These are phyloP conservation scores for Penicillium freii DNA, from an alignment of 2,329 filamentous ascomycete species.

Conservation along the genomic window DNA sequence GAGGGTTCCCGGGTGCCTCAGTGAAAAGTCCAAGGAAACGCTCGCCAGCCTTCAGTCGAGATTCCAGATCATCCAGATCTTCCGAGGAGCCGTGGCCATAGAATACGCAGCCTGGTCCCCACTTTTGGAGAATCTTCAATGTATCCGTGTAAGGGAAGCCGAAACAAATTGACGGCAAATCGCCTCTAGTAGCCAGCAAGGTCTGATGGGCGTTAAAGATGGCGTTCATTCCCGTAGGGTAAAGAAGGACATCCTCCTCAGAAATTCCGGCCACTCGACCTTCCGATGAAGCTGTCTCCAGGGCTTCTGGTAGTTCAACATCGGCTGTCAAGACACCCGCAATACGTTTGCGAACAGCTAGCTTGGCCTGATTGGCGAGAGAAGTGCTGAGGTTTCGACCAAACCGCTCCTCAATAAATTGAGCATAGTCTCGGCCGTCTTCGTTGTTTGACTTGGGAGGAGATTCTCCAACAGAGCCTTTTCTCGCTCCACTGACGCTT, in stretches of 20 bases:
- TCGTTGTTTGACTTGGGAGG: slow-evolving; percentile 24
- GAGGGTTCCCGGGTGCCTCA: slow-evolving; percentile 91
- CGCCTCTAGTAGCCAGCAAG: slow-evolving; percentile 63
- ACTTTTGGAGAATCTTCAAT: slow-evolving; percentile 91
- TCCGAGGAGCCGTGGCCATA: slow-evolving; percentile 75
- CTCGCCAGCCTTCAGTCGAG: slow-evolving; percentile 67
- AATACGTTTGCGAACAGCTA: slow-evolving; percentile 82
- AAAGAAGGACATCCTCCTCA: slow-evolving; percentile 86
- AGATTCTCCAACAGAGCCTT: slow-evolving; percentile 51
- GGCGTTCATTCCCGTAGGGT: slow-evolving; percentile 88
- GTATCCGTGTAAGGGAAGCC: slow-evolving; percentile 99
- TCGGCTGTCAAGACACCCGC: slow-evolving; percentile 78
- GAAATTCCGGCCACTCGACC: slow-evolving; percentile 57
- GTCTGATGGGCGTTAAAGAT: slow-evolving; percentile 85
- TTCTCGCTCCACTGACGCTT: slow-evolving; percentile 40
- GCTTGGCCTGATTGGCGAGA: slow-evolving; percentile 75
- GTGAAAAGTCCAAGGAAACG: slow-evolving; percentile 81
- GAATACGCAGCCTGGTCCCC: slow-evolving; percentile 83
- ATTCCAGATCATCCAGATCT: slow-evolving; percentile 82
- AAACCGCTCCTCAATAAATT: slow-evolving; percentile 91
- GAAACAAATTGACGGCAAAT: slow-evolving; percentile 77
- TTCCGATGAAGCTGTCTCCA: slow-evolving; percentile 43
- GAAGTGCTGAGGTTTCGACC: slow-evolving; percentile 83
- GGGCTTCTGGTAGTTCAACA: slow-evolving; percentile 61
- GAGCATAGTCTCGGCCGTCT: slow-evolving; percentile 64